Conservation (phyloP, 805 yeast genomes). For the Phaffomyces antillensis region DNA sequence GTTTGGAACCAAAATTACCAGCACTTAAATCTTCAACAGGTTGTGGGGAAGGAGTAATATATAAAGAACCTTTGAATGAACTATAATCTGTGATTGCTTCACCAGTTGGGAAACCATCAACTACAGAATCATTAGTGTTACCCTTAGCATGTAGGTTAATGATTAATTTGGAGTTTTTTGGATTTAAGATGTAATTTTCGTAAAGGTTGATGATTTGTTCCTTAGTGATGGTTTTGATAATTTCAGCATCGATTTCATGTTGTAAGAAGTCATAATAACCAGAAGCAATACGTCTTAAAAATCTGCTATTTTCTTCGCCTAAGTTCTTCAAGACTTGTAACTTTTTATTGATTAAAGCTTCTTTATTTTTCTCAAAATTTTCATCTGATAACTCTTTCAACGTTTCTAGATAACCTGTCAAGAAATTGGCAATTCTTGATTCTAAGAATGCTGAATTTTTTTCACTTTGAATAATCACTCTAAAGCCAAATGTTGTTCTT, state of each 20-base stretch:
- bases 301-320: conserved; percentile 63
- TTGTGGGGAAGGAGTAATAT: conserved; percentile 53
- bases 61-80: conserved; percentile 47
- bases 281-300: conserved; percentile 58
- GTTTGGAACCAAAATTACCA: conserved; percentile 13
- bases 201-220: conserved; percentile 53
- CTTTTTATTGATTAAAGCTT: conserved; percentile 58
- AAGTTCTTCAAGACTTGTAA: conserved; percentile 70
- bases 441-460: conserved; percentile 67
- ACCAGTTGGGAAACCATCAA: conserved; percentile 42
- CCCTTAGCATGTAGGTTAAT: conserved; percentile 55
- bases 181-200: conserved; percentile 32
- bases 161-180: conserved; percentile 36
- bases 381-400: conserved; percentile 48
- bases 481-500: conserved; percentile 65
- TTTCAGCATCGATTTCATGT: conserved; percentile 47
- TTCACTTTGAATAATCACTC: conserved; percentile 81
- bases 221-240: conserved; percentile 47
- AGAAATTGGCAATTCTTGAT: conserved; percentile 64
- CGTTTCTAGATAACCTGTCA: conserved; percentile 38
- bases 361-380: conserved; percentile 63
- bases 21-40: conserved; percentile 36
- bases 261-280: conserved; percentile 76
- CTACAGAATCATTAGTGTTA: conserved; percentile 18
- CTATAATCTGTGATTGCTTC: conserved; percentile 36